phyloP scores from a whole-genome alignment of 306 rosid genomes.

The Trichosanthes truncata region DNA sequence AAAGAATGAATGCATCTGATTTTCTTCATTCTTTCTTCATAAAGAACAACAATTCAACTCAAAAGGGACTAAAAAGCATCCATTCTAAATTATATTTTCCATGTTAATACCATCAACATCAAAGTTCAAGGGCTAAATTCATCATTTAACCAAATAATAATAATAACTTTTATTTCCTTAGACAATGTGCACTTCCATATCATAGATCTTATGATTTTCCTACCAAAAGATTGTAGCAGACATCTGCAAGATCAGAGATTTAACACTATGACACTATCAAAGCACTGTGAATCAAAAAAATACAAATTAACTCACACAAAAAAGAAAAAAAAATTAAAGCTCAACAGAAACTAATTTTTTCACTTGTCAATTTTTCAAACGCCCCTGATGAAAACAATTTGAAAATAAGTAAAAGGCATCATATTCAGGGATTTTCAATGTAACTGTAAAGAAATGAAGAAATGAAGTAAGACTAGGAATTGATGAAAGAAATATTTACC shows the following conservation, averaged over 20 bases:
- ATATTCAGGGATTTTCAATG: background rate
- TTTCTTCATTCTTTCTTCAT: background rate
- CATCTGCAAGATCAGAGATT: background rate
- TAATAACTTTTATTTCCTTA: background rate
- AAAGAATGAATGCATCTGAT: background rate
- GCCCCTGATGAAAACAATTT: background rate
- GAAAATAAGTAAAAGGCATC: background rate
- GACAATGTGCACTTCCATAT: background rate
- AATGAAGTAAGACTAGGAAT: background rate
- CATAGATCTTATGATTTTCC: background rate
- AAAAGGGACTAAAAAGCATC: background rate
- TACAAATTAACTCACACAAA: background rate
- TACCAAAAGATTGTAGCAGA: background rate
- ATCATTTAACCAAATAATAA: background rate
- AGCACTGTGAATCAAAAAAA: background rate
- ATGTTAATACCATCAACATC: background rate
- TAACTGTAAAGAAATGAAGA: background rate
- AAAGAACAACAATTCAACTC: background rate
- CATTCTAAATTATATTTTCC: background rate
- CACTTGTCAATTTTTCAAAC: no score
- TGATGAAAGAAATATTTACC: constrained; percentile 28
- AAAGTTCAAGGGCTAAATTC: no score
- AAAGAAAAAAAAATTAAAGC: background rate
- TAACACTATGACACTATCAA: background rate
- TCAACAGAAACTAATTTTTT: background rate